A percentile compares a stretch with the other conserved stretches of the same genome.
Conservation (phyloP, 768 basidiomycete genomes). For the Boletus vinaceobasis region DNA sequence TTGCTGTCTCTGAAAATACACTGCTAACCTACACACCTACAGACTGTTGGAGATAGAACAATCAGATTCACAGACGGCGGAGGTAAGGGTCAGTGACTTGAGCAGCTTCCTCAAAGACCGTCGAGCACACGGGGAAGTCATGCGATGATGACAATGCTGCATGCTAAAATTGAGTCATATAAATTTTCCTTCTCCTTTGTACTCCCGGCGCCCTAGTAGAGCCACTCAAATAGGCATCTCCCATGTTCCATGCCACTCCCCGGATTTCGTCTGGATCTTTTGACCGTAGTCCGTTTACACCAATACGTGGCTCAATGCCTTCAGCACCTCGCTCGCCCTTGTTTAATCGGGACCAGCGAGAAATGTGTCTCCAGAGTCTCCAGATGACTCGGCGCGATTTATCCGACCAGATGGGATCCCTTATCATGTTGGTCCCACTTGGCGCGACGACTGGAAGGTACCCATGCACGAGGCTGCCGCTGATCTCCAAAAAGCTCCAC, state of each 20-base stretch:
- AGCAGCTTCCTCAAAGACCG: too few relatives aligned
- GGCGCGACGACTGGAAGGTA: conserved; percentile 14
- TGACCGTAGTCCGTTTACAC: conserved; percentile 13
- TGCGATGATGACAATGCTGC: too few relatives aligned
- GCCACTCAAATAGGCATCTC: background rate
- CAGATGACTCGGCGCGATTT: conserved; percentile 4
- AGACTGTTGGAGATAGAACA: background rate
- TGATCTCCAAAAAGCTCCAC: conserved; percentile 21
- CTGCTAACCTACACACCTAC: too few relatives aligned
- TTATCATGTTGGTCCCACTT: conserved; percentile 15
- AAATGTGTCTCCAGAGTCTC: conserved; percentile 7
- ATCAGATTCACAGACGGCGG: background rate
- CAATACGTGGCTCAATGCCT: conserved; percentile 12
- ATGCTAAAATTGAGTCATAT: too few relatives aligned
- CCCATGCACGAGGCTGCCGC: conserved; percentile 2
- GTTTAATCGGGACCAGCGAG: conserved; percentile 10
- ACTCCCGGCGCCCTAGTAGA: too few relatives aligned
- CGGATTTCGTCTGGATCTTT: conserved; percentile 7
- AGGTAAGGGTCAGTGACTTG: too few relatives aligned
- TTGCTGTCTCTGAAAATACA: too few relatives aligned
- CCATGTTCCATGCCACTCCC: conserved; percentile 11
- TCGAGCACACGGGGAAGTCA: too few relatives aligned
- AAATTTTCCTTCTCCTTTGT: too few relatives aligned
- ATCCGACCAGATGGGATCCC: conserved; percentile 10
- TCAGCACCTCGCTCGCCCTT: conserved; percentile 18